Evolutionary conservation across 2,329 filamentous ascomycete species (phyloP), one percentile per base, ranked within the genome.

Genomic region (Epichloe uncinata): DNA sequence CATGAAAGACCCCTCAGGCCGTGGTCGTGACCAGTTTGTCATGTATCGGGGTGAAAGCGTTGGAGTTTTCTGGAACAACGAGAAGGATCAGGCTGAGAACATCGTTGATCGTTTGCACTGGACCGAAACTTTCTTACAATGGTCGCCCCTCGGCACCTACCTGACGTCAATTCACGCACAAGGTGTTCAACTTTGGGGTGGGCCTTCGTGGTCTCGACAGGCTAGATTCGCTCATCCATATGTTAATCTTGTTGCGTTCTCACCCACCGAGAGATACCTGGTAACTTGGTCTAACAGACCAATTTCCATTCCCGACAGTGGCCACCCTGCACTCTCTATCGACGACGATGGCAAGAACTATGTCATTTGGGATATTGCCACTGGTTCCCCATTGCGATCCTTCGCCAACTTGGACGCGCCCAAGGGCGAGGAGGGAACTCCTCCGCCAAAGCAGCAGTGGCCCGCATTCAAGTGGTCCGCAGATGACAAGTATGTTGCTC

Each of bases 291-390:
- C 93, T 47, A 88, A 91, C 69, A 81, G 88, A 47, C 89, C 93
- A 22, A 95, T 98, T 62, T 81, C 85, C 53, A 88, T 98, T 51
- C 87, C 93, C 52, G 93, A 97, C 59, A 82, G 83, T 57, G 85
- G 86, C 56, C 85, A 95, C 66, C 84, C 86, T 2, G 74, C 85
- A n/a, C 76, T 96, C 47, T 83, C 87, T 3, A 74, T 89, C 53
- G 93, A 97, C 62, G 93, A 98, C 63, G 91, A 98, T 60, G 93
- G 93, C 68, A 97, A 97, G 77, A 96, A 97, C 77, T 97, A 97
- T 69, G 85, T 98, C 63, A 90, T 98, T 63, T 98, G 93, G 93
- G 91, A 97, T 63, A 84, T 97, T 54, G 85, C 87, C 48, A 93
- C 91, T 9, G 83, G 81, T 60, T 86, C 91, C 66, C 88, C 91